phyloP scores from a whole-genome alignment of 345 rosid species.

The Psidium friedrichsthalianum region DNA sequence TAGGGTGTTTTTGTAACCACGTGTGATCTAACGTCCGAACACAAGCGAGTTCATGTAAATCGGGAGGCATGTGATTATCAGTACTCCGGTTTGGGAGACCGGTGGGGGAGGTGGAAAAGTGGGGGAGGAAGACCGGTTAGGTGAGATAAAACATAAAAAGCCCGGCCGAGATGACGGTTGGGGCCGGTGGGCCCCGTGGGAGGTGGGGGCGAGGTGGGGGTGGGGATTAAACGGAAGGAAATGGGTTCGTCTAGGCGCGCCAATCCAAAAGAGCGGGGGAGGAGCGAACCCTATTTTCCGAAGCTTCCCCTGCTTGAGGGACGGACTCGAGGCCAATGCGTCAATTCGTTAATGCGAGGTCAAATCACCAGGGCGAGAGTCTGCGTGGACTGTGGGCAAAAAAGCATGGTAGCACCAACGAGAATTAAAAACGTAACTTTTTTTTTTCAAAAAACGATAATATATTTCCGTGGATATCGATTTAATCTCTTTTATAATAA shows the following conservation, averaged over 20 bases:
- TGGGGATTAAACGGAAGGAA: constrained; percentile 19
- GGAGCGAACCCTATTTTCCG: background rate
- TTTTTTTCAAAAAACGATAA: too few species aligned
- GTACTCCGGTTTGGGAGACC: constrained; percentile 3
- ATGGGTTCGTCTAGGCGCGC: constrained; percentile 27
- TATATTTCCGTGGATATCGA: background rate
- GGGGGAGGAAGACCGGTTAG: constrained; percentile 5
- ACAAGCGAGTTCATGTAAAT: background rate
- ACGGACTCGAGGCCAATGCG: constrained; percentile 41
- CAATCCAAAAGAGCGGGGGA: constrained; percentile 1
- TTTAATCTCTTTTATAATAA: background rate
- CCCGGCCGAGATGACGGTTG: constrained; percentile 8
- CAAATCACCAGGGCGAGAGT: constrained; percentile 21
- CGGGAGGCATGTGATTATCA: background rate
- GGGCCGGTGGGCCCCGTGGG: constrained; percentile 20
- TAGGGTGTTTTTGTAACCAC: background rate
- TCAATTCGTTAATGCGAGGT: constrained; percentile 34
- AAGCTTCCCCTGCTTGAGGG: background rate
- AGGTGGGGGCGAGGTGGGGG: constrained; percentile 7
- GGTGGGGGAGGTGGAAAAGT: constrained; percentile 30
- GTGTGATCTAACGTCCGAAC: background rate
- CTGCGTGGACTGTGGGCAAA: background rate
- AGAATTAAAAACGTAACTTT: background rate
- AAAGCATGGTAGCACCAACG: constrained; percentile 15
- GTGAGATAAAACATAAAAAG: background rate